Base-by-base conservation (phyloP, 371 early-diverging fungal species). In the Batrachochytrium dendrobatidis region DNA sequence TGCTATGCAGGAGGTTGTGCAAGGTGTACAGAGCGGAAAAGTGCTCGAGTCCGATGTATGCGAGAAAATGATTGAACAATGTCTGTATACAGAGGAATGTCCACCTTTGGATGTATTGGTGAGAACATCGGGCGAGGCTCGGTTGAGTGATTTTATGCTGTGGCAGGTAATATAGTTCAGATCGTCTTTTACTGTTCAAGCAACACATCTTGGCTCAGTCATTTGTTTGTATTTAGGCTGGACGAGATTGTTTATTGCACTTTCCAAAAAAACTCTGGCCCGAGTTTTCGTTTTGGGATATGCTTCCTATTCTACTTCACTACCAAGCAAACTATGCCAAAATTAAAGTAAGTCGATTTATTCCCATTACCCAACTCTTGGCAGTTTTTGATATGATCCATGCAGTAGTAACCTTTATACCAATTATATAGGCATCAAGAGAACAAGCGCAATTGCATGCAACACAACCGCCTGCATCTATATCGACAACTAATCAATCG, bases 101-200 rank as follows among this genome's bases (percentile, higher is more conserved):
- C 28, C 90, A 4, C 84, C 86, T 1, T 68, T 95, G 55, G 99
- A 99, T 67, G 78, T 99, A n/a, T 69, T 99, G 51, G 83, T 99
- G 31, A 83, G 99, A 55, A 99, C 99, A 1, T 91, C 94, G 8
- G 98, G 99, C 10, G 98, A 99, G 73, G 86, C 88, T 18, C 82
- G 99, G 22, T 76, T 99, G 43, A 93, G 94, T 63, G 99, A 99
- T 73, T 99, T 94, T 71, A 71, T 99, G 76, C 77, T 99, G 39
- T 95, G 95, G 91, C 98, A 98, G 80, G 84, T 81, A 53, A 59
- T 65, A 34, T 56, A 31, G 32, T 65, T 17, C 57, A 34, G 17
- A 25, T 71, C 28, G 50, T 53, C 34, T 50, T 39, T n/a, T 39
- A 75, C 71, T 39, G 34, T 71, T 30, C 35, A 52, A 12, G 6